Conservation (phyloP, 202 grass and related monocot genomes). For the Carex arenaria region DNA sequence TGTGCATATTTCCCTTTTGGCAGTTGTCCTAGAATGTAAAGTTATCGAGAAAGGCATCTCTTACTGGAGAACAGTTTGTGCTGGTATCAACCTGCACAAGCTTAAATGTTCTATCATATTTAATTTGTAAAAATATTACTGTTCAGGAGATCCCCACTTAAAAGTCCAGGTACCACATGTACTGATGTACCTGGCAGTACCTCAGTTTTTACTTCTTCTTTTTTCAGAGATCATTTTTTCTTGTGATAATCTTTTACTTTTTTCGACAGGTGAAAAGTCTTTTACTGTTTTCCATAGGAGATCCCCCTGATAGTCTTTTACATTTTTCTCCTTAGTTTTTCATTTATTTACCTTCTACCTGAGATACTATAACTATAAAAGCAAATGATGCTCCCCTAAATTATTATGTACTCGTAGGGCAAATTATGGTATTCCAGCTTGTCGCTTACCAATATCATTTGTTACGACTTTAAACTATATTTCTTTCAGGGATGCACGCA, state of each 20-base stretch:
- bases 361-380: neutral
- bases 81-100: neutral
- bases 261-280: too few species aligned
- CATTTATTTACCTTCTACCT: neutral
- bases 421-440: neutral
- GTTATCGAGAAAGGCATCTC: neutral
- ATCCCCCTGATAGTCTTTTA: too few species aligned
- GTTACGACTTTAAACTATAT: neutral
- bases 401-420: neutral
- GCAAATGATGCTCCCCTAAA: neutral
- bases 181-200: neutral
- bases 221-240: neutral
- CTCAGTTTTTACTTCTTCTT: neutral
- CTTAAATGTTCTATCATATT: neutral
- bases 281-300: too few species aligned
- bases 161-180: neutral
- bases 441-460: neutral
- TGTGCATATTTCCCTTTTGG: neutral
- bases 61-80: neutral
- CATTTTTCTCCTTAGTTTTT: neutral
- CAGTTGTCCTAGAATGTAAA: neutral
- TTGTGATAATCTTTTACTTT: too few species aligned
- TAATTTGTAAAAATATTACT: neutral
- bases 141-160: neutral
- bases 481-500: slow-evolving; percentile 66